Evolutionary conservation across 768 basidiomycete genomes (phyloP).

Genomic region (Tephrocybe rancida): DNA sequence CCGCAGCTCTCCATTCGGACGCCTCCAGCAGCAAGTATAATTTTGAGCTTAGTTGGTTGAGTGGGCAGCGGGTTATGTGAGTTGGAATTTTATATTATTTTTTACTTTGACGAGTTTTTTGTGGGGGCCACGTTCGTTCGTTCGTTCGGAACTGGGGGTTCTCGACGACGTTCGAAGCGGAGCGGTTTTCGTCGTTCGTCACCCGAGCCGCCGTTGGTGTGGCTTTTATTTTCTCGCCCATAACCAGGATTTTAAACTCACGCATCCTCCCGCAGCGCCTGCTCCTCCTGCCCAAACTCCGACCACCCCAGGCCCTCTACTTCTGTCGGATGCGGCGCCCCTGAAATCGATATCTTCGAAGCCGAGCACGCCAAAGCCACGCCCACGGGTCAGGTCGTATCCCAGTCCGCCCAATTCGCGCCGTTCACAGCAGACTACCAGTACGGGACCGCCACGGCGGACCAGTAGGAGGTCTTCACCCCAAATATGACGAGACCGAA

Average conservation of each 20-base stretch:
- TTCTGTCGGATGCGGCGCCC: constrained; percentile 65
- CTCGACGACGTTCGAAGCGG: no score
- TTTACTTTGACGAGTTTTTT: no score
- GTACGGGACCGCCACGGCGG: constrained; percentile 33
- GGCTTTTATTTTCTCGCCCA: background rate
- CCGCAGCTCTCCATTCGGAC: constrained; percentile 58
- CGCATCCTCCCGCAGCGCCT: constrained; percentile 46
- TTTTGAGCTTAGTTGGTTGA: constrained; percentile 68
- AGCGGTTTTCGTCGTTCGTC: background rate
- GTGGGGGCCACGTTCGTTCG: no score
- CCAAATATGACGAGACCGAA: constrained; percentile 35
- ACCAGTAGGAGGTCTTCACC: constrained; percentile 36
- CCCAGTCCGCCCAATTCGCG: constrained; percentile 76
- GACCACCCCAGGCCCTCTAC: constrained; percentile 76
- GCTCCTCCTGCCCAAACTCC: constrained; percentile 56
- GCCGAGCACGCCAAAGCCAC: constrained; percentile 62
- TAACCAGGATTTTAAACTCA: background rate
- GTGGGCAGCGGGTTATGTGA: constrained; percentile 74
- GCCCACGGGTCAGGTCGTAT: constrained; percentile 57
- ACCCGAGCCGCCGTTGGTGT: no score
- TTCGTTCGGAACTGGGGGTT: no score
- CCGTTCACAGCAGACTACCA: constrained; percentile 47
- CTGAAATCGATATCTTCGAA: constrained; percentile 84
- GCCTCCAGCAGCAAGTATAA: constrained; percentile 52
- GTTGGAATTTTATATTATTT: no score